These are phyloP conservation scores for Trichoderma virens DNA, from an alignment of 495 filamentous ascomycete species.

Conservation along the genomic window DNA sequence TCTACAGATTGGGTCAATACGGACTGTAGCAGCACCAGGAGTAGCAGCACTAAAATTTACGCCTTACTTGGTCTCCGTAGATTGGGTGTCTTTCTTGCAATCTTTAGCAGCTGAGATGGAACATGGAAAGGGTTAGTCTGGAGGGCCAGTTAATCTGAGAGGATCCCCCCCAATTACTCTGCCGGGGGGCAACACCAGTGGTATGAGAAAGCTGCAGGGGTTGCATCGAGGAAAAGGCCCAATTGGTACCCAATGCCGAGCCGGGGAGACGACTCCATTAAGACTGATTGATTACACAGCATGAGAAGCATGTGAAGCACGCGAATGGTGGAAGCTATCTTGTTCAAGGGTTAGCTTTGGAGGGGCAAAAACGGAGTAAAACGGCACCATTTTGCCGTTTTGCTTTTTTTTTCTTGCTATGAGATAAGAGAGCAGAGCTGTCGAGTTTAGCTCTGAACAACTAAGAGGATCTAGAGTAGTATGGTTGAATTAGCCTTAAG, in stretches of 20 bases:
- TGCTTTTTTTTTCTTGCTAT: not conserved
- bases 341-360: not conserved
- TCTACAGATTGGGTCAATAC: not conserved
- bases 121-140: not conserved
- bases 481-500: not conserved
- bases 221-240: not conserved
- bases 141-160: not conserved
- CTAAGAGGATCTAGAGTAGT: not conserved
- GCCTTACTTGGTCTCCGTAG: not conserved
- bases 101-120: not conserved
- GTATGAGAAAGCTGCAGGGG: not conserved
- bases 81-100: not conserved
- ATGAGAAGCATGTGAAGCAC: not conserved
- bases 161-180: not conserved
- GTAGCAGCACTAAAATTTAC: not conserved
- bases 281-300: not conserved
- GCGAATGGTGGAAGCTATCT: not conserved
- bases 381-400: not conserved
- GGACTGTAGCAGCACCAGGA: not conserved
- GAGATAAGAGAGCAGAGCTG: not conserved
- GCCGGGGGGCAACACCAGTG: not conserved
- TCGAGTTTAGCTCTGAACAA: not conserved
- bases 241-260: not conserved
- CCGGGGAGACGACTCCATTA: not conserved
- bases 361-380: slow-evolving; percentile 1